Conservation (phyloP, 2,329 filamentous ascomycete species). For the Neofusicoccum ribis region DNA sequence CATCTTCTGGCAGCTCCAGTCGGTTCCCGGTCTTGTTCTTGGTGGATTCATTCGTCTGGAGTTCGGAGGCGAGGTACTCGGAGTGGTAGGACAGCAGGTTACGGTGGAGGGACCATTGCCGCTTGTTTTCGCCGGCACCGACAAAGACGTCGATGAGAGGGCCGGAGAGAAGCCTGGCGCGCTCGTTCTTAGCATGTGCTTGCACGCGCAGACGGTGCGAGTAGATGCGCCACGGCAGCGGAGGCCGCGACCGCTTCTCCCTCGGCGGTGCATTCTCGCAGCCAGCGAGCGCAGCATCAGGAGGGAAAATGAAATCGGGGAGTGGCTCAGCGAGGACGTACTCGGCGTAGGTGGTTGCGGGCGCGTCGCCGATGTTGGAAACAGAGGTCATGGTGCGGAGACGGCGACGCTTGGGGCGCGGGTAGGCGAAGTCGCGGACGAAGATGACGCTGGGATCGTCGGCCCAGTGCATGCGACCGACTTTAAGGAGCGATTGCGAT, state of each 20-base stretch:
- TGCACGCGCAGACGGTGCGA: conserved; percentile 41
- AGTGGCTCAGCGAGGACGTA: conserved; percentile 38
- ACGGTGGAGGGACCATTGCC: conserved; percentile 54
- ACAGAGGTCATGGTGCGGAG: conserved; percentile 44
- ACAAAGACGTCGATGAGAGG: conserved; percentile 55
- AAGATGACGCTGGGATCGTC: conserved; percentile 25
- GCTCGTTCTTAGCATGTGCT: conserved; percentile 47
- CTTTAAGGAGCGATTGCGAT: background rate
- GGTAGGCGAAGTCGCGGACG: conserved; percentile 48
- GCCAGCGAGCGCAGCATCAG: background rate
- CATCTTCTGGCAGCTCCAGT: conserved; percentile 51
- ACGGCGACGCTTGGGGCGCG: conserved; percentile 35
- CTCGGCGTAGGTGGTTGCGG: conserved; percentile 54
- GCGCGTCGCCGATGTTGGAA: conserved; percentile 47
- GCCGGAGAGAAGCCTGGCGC: conserved; percentile 55
- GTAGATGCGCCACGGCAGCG: conserved; percentile 36
- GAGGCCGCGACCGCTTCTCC: conserved; percentile 25
- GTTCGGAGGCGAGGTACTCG: conserved; percentile 43
- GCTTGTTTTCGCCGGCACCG: conserved; percentile 42
- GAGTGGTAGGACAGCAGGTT: conserved; percentile 56
- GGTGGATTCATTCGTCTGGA: conserved; percentile 37
- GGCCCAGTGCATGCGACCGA: conserved; percentile 19
- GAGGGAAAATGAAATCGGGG: conserved; percentile 3
- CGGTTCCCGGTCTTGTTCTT: conserved; percentile 39
- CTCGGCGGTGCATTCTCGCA: background rate